Conservation (phyloP, 352 stramenopile species). For the Albugo candida region DNA sequence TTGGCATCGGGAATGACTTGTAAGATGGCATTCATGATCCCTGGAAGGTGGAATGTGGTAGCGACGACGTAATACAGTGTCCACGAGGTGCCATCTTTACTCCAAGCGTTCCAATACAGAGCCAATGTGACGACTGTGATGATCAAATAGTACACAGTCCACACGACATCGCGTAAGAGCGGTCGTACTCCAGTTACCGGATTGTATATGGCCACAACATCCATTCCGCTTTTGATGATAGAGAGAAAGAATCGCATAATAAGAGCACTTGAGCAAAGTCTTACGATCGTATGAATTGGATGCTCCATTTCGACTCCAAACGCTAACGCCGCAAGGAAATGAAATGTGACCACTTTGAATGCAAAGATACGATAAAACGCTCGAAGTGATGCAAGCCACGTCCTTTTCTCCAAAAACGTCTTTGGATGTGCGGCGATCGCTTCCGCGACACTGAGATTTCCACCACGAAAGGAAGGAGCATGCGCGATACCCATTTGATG, state of each 20-base stretch:
- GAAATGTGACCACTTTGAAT: conserved; percentile 95
- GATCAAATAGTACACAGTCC: conserved; percentile 58
- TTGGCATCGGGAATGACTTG: conserved; percentile 58
- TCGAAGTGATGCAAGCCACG: conserved; percentile 89
- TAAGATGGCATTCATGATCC: conserved; percentile 47
- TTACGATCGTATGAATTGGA: conserved; percentile 12
- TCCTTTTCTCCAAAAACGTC: conserved; percentile 96
- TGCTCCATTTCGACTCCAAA: conserved; percentile 79
- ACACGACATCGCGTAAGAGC: conserved; percentile 72
- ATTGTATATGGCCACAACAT: conserved; percentile 75
- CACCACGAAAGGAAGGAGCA: neutral
- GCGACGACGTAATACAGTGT: conserved; percentile 31
- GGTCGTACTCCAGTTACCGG: conserved; percentile 19
- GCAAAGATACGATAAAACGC: conserved; percentile 92
- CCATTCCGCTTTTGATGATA: conserved; percentile 81
- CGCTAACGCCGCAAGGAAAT: conserved; percentile 83
- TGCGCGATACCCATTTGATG: conserved; percentile 9
- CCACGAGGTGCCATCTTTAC: conserved; percentile 35
- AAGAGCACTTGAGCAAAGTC: conserved; percentile 83
- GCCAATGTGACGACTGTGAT: conserved; percentile 38
- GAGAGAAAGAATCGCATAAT: conserved; percentile 80
- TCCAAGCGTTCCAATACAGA: conserved; percentile 71
- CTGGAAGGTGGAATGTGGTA: conserved; percentile 42
- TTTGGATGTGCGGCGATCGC: conserved; percentile 84
- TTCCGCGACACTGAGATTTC: conserved; percentile 61